Evolutionary conservation across 768 basidiomycete species (phyloP), one percentile per base, ranked within the genome.

Genomic region (Pulveroboletus sp.): DNA sequence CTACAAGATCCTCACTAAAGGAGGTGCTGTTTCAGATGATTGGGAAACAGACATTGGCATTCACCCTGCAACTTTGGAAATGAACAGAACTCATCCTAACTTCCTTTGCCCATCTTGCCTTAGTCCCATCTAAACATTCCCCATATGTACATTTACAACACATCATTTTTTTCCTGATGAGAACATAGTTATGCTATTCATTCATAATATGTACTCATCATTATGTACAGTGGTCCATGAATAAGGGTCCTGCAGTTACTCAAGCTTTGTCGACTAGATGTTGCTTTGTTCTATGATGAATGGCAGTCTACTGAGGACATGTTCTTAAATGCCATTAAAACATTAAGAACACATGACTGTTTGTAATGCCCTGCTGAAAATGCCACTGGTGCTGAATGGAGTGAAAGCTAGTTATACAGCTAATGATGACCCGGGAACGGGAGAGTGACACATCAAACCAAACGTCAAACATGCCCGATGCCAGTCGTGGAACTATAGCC

Each of bases 21-120:
- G 47, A 32, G 57, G 47, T 5, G 10, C 24, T 42, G 50, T 76
- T 10, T 68, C 73, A 4, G 71, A 72, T 2, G 62, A 71, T 16
- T 81, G 81, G 81, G 58, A 74, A 45, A 56, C 62, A 34, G 57
- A 32, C 39, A 45, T 20, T 38, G 58, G 57, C 20, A 20, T 27
- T 1, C n/a, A n/a, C n/a, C n/a, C n/a, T n/a, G n/a, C n/a, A n/a
- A n/a, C n/a, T n/a, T n/a, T n/a, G n/a, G n/a, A n/a, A n/a, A n/a
- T n/a, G n/a, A n/a, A n/a, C n/a, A n/a, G n/a, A n/a, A n/a, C n/a
- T n/a, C 19, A 70, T 20, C 68, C 70, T 10, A 51, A 63, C 4
- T 66, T 73, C 22, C 40, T 67, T 8, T 80, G 79, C 50, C 78
- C 77, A 6, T 46, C 62, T 6, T 80, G 79, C 44, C 46, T 58